A percentile compares a stretch with the other conserved stretches of the same genome.
Conservation (phyloP, 345 rosid species). For the Pelargonium nanum region DNA sequence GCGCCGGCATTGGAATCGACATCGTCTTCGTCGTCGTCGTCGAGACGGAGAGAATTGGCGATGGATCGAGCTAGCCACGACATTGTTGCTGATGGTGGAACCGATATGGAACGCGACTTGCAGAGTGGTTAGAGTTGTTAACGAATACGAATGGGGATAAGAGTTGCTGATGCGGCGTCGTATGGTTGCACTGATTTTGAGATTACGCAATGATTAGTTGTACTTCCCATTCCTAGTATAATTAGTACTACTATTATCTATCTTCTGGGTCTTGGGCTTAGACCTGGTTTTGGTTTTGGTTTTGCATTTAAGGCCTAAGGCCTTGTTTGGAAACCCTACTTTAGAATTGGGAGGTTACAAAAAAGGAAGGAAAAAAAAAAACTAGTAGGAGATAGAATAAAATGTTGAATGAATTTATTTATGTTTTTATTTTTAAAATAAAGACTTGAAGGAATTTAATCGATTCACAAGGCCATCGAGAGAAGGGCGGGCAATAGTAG, state of each 20-base stretch:
- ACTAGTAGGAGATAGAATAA: too few relatives aligned
- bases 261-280: background rate
- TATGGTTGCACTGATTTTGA: background rate
- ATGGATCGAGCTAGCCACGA: constrained; percentile 65
- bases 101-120: constrained; percentile 3
- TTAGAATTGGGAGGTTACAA: too few relatives aligned
- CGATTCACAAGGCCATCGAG: too few relatives aligned
- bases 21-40: constrained; percentile 19
- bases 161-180: background rate
- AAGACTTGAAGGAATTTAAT: too few relatives aligned
- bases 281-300: too few relatives aligned
- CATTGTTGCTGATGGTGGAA: constrained; percentile 20
- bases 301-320: too few relatives aligned
- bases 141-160: background rate
- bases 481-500: too few relatives aligned
- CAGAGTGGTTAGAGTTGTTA: background rate
- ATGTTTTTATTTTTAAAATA: too few relatives aligned
- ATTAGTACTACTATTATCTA: too few relatives aligned
- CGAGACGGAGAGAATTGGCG: constrained; percentile 47
- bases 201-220: background rate
- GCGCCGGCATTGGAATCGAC: constrained; percentile 5
- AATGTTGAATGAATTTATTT: too few relatives aligned
- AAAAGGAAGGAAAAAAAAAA: too few relatives aligned
- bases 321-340: too few relatives aligned
- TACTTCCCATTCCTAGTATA: background rate